A percentile compares a stretch with the other conserved stretches of the same genome.
Evolutionary conservation across 2,329 filamentous ascomycete species (phyloP).

Genomic region (Keithomyces neogunnii): DNA sequence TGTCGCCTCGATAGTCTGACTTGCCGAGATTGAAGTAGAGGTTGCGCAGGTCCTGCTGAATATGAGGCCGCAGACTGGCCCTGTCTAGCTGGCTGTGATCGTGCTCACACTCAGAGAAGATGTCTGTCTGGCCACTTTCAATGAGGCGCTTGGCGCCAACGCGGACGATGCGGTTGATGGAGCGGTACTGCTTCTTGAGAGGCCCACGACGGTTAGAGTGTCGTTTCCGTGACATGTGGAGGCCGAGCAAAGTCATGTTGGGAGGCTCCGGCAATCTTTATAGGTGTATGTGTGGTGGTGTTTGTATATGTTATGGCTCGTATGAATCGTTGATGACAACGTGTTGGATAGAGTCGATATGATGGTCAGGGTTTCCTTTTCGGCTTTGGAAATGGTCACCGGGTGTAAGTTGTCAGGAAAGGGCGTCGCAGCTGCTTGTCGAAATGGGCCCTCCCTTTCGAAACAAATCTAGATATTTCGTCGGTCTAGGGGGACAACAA

Average conservation of each 20-base stretch:
- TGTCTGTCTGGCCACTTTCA: conserved; percentile 8
- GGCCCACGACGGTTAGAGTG: conserved; percentile 1
- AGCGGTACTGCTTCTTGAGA: conserved; percentile 4
- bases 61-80: conserved; percentile 8
- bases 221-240: conserved; percentile 1
- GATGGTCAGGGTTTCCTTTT: not conserved
- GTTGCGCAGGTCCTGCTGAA: conserved; percentile 7
- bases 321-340: not conserved
- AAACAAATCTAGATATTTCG: not conserved
- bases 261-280: not conserved
- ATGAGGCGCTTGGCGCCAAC: conserved; percentile 22
- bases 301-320: not conserved
- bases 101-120: conserved; percentile 4
- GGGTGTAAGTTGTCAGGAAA: not conserved
- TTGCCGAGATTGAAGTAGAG: conserved; percentile 2
- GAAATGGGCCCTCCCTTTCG: not conserved
- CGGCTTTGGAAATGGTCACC: not conserved
- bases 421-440: not conserved
- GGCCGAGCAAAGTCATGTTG: not conserved
- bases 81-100: conserved; percentile 13
- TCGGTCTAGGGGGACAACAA: not conserved
- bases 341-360: not conserved
- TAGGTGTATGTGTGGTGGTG: not conserved
- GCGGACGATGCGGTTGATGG: conserved; percentile 19
- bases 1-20: not conserved